These are phyloP conservation scores for Laburnicola sp. DNA, from an alignment of 2,329 filamentous ascomycete species.

Conservation along the genomic window DNA sequence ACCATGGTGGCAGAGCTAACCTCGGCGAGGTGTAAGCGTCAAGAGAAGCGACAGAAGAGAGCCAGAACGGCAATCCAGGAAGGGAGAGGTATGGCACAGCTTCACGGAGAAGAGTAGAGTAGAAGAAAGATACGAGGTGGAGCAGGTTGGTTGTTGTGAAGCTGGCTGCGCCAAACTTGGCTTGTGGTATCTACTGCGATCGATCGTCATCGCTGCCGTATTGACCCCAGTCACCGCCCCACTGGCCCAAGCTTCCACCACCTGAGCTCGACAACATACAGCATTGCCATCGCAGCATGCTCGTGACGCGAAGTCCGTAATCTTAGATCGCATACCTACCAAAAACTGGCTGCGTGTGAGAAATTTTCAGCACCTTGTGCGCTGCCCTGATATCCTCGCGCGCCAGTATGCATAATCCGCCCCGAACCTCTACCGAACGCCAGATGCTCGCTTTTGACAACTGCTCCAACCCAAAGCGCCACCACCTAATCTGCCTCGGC, in stretches of 20 bases:
- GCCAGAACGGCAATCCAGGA: not conserved
- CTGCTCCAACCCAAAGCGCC: conserved; percentile 15
- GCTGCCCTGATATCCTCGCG: too few species aligned
- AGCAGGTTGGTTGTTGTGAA: conserved; percentile 1
- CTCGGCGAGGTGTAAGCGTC: conserved; percentile 5
- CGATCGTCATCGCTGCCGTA: not conserved
- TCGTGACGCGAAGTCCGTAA: too few species aligned
- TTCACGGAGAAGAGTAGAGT: not conserved
- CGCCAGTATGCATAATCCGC: conserved; percentile 10
- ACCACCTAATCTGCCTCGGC: conserved; percentile 39
- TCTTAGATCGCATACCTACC: too few species aligned
- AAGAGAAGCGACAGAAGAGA: not conserved
- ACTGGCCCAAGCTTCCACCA: too few species aligned
- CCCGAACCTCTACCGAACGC: conserved; percentile 23
- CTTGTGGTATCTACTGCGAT: not conserved
- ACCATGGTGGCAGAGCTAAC: conserved; percentile 38
- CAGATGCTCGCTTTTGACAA: conserved; percentile 33
- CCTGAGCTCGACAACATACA: not conserved
- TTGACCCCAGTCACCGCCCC: not conserved
- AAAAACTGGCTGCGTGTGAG: too few species aligned
- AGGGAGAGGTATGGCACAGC: not conserved
- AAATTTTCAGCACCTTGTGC: too few species aligned
- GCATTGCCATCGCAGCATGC: not conserved
- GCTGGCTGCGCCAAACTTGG: conserved; percentile 6
- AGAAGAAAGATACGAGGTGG: not conserved